A percentile compares a stretch with the other conserved stretches of the same genome.
phyloP scores from a whole-genome alignment of 192 early-diverging fungal genomes.

The Entomortierella lignicola region DNA sequence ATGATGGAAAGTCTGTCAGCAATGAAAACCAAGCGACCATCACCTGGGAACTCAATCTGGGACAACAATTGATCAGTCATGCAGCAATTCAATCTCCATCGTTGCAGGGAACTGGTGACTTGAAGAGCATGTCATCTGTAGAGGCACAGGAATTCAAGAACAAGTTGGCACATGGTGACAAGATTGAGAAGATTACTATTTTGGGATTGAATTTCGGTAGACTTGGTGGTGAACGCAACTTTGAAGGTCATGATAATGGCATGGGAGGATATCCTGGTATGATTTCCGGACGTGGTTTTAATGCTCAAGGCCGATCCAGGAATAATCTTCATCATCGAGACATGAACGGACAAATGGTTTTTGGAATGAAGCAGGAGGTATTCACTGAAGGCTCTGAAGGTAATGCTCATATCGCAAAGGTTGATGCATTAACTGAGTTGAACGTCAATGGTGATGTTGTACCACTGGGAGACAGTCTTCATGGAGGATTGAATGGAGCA shows the following conservation, averaged over 20 bases:
- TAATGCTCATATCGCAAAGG: background rate
- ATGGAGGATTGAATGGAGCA: constrained; percentile 4
- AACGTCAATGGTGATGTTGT: constrained; percentile 30
- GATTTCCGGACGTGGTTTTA: background rate
- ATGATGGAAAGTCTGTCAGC: constrained; percentile 63
- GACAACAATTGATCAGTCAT: constrained; percentile 25
- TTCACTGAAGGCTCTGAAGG: background rate
- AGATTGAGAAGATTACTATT: constrained; percentile 29
- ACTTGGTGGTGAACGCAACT: background rate
- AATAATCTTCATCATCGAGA: background rate
- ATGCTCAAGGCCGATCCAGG: background rate
- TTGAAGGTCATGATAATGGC: background rate
- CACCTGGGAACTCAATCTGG: constrained; percentile 6
- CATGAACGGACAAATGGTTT: background rate
- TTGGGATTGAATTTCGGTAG: constrained; percentile 41
- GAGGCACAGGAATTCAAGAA: constrained; percentile 6
- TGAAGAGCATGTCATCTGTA: background rate
- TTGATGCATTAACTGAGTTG: constrained; percentile 1
- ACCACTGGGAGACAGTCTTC: constrained; percentile 4
- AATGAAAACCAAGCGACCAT: constrained; percentile 2
- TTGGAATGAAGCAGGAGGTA: background rate
- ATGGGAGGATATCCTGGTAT: background rate
- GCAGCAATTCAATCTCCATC: background rate
- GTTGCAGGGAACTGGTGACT: background rate
- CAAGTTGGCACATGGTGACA: constrained; percentile 7